Evolutionary conservation across 139 green algal genomes (phyloP).

Genomic region (Coccomyxa sp.): DNA sequence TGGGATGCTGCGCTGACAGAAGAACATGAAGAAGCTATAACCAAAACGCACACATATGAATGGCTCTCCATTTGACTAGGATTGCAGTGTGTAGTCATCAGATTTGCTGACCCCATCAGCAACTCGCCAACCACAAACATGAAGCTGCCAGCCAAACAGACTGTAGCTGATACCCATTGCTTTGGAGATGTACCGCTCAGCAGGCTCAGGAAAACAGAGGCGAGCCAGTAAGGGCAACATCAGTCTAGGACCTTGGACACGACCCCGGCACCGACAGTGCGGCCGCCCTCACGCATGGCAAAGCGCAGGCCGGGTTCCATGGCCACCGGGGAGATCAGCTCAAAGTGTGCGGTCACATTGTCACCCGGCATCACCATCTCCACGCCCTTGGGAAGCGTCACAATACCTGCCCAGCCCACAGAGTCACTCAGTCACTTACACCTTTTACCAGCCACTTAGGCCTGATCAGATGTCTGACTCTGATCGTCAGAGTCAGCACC

Average conservation of each 20-base stretch:
- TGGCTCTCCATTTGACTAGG: too few relatives aligned
- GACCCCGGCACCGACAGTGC: conserved; percentile 78
- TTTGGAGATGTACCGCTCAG: not conserved
- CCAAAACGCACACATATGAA: too few relatives aligned
- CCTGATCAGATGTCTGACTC: too few relatives aligned
- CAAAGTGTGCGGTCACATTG: conserved; percentile 85
- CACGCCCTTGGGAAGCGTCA: conserved; percentile 76
- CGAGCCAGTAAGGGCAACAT: not conserved
- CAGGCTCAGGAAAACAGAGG: not conserved
- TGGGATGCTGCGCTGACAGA: too few relatives aligned
- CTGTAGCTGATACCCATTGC: too few relatives aligned
- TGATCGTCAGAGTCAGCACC: too few relatives aligned
- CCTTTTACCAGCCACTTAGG: not conserved
- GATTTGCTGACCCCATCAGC: too few relatives aligned
- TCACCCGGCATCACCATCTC: conserved; percentile 99
- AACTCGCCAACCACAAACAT: too few relatives aligned
- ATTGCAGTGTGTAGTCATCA: too few relatives aligned
- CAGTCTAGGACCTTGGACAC: conserved; percentile 58
- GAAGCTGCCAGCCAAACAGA: too few relatives aligned
- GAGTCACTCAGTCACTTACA: not conserved
- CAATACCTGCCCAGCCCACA: conserved; percentile 47
- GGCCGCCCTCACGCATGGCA: conserved; percentile 90
- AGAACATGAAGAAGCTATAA: too few relatives aligned
- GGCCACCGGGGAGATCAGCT: conserved; percentile 77
- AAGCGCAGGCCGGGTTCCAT: conserved; percentile 90